A percentile compares a stretch with the other conserved stretches of the same genome.
Conservation (phyloP, 768 basidiomycete species). For the Mycena vitilis region DNA sequence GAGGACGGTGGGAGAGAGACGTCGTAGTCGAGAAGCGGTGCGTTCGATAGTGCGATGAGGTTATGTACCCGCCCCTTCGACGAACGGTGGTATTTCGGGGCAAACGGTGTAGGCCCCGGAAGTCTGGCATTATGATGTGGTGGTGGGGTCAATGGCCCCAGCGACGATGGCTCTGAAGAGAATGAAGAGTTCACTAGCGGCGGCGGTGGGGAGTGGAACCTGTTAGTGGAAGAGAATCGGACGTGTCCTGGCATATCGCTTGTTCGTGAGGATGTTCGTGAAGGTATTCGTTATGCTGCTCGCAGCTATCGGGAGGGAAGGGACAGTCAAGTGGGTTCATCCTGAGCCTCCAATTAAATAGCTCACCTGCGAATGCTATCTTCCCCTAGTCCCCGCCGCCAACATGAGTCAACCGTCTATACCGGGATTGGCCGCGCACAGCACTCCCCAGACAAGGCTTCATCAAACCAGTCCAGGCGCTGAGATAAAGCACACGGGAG, state of each 20-base stretch:
- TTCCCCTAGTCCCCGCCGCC: neutral
- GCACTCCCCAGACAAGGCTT: neutral
- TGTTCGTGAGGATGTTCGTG: too few species aligned
- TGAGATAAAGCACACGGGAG: neutral
- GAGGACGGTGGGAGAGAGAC: slow-evolving; percentile 13
- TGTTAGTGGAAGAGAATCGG: slow-evolving; percentile 13
- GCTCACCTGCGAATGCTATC: neutral
- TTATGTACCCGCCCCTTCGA: slow-evolving; percentile 6
- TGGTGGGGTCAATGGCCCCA: slow-evolving; percentile 8
- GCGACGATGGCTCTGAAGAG: slow-evolving; percentile 14
- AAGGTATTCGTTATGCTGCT: neutral
- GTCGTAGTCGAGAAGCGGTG: slow-evolving; percentile 16
- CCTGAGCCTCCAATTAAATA: neutral
- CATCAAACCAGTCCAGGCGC: neutral
- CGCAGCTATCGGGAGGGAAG: neutral
- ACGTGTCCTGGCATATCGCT: slow-evolving; percentile 11
- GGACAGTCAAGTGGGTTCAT: too few species aligned
- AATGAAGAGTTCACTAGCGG: neutral
- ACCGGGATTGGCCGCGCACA: neutral
- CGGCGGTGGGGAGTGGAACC: slow-evolving; percentile 24
- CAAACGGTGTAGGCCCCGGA: slow-evolving; percentile 22
- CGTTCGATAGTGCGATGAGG: slow-evolving; percentile 6
- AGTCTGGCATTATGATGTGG: neutral
- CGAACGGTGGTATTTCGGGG: neutral
- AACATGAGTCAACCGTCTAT: neutral